Base-by-base conservation (phyloP, 306 rosid genomes). In the peach (Prunus persica) region DNA sequence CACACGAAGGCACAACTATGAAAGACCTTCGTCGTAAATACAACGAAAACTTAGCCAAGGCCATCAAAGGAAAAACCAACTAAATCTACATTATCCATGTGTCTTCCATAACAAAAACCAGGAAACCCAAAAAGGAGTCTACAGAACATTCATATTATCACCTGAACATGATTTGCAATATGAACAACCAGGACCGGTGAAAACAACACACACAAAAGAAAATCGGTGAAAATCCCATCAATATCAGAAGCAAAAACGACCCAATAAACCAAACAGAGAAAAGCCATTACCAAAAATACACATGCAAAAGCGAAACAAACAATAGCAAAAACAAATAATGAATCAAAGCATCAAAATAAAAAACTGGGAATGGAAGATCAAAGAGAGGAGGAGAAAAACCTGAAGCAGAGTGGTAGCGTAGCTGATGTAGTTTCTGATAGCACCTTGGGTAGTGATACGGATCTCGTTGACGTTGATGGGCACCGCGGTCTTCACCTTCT, bases 361-460 rank as follows among this genome's bases (percentile, higher is more conserved):
- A 55, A 56, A 8, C 8, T 14, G 22, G 13, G 32, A 27, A 20
- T 11, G 34, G 75, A 69, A 6, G 61, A n/a, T 7, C 12, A 22
- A 11, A 43, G 38, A n/a, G 32, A 69, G 19, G 12, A 38, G 71
- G 13, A 69, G 12, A 18, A 6, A 45, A 1, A 91, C 97, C 97
- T 91, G 96, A 16, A 94, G 97, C 69, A 91, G 95, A n/a, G 97
- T 85, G 73, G 91, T 79, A 58, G 98, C 98, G 76, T 94, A 94
- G 74, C 93, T 91, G 94, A 94, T 94, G 85, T 94, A 91, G 96
- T 94, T 94, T 30, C 98, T 84, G 79, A 94, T 94, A 47, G 92
- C 97, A 75, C 98, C 98, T 75, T 94, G 98, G 20, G 96, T 86
- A 6, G 98, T 94, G 93, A 94, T 91, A 24, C 98, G 88, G 90